Evolutionary conservation across 106 monocot species (phyloP).

Genomic region (Dendrobium chrysotoxum): DNA sequence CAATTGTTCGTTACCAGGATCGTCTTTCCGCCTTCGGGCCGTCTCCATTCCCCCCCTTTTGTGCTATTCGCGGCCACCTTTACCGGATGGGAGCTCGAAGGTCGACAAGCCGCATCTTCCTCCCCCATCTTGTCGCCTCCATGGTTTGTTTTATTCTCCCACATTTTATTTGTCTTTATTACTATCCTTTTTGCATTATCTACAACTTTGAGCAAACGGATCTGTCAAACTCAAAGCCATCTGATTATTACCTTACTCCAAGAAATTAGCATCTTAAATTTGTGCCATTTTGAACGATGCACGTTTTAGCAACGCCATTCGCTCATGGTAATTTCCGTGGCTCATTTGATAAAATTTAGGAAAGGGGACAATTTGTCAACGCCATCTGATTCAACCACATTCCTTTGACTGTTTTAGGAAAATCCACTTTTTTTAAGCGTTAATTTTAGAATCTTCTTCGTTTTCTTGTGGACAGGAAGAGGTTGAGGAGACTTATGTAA

Average conservation of each 20-base stretch:
- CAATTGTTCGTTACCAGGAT: background rate
- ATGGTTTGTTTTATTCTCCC: conserved; percentile 1
- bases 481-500: conserved; percentile 70
- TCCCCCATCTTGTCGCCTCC: conserved; percentile 6
- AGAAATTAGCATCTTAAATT: background rate
- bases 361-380: background rate
- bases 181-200: background rate
- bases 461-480: conserved; percentile 27
- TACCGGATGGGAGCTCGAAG: background rate
- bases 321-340: background rate
- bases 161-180: background rate
- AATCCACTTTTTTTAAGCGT: background rate
- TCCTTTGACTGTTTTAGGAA: background rate
- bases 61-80: background rate
- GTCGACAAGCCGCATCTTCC: conserved; percentile 3
- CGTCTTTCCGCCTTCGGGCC: background rate
- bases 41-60: background rate
- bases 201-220: background rate
- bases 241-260: background rate
- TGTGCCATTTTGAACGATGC: background rate
- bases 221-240: background rate
- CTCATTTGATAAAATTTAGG: background rate
- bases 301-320: background rate
- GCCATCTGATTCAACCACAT: background rate
- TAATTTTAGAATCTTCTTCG: background rate